phyloP scores from a whole-genome alignment of 257 asterid genomes.

The Salvia splendens region DNA sequence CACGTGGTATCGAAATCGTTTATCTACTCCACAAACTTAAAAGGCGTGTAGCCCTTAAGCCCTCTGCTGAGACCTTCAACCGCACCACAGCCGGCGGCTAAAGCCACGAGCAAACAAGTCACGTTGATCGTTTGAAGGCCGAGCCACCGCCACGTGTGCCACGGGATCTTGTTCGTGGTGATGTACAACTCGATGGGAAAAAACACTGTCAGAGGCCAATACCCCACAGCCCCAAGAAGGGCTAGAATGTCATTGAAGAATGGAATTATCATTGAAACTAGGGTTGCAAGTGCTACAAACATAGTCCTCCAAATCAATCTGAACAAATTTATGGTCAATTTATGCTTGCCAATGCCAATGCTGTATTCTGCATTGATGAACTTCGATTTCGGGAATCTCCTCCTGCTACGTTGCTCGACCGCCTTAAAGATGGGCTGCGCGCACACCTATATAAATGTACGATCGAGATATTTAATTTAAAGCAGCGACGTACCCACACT shows the following conservation, averaged over 20 bases:
- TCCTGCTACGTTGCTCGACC: slow-evolving; percentile 39
- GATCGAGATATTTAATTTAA: too few species aligned
- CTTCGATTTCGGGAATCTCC: slow-evolving; percentile 44
- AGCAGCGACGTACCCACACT: too few species aligned
- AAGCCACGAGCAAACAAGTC: slow-evolving; percentile 48
- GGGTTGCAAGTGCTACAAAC: slow-evolving; percentile 45
- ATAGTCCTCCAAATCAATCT: slow-evolving; percentile 54
- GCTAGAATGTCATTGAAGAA: slow-evolving; percentile 61
- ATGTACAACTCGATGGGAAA: slow-evolving; percentile 60
- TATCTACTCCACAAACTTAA: slow-evolving; percentile 35
- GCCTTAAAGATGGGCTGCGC: slow-evolving; percentile 48
- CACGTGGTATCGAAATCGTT: too few species aligned
- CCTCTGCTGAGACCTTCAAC: slow-evolving; percentile 48
- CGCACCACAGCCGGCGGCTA: slow-evolving; percentile 61
- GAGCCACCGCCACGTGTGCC: slow-evolving; percentile 43
- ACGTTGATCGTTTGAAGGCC: slow-evolving; percentile 50
- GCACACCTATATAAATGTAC: slow-evolving; percentile 36
- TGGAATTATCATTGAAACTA: slow-evolving; percentile 52
- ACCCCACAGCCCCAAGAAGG: slow-evolving; percentile 54
- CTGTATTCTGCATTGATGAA: not conserved
- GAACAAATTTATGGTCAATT: slow-evolving; percentile 39
- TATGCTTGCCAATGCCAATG: too few species aligned
- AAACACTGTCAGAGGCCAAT: slow-evolving; percentile 59
- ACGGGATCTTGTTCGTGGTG: slow-evolving; percentile 36
- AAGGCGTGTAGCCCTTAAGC: slow-evolving; percentile 43